Base-by-base conservation (phyloP, 257 asterid genomes). In the Eustoma russellianum region DNA sequence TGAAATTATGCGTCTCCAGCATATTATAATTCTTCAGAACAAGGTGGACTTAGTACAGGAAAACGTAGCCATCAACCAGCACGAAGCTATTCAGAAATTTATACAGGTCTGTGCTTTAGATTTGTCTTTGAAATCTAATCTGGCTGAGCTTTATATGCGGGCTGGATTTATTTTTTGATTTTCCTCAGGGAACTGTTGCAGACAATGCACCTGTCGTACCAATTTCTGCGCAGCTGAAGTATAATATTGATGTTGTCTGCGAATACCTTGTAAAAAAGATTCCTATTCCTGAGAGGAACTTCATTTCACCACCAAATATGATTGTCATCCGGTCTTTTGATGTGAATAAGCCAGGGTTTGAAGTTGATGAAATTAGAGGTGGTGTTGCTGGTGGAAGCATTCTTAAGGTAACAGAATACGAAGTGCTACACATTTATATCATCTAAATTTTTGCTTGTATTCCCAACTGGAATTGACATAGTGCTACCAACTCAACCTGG, bases 331-430 rank as follows among this genome's bases (percentile, higher is more conserved):
- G 98, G 65, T 92, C 98, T 48, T 92, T 92, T 61, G 98, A 92
- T 43, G 98, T 92, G 62, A 92, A 92, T 66, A 92, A 88, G 71
- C 98, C 98, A 59, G 98, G 98, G 13, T 92, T 80, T 60, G 98
- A 92, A 78, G 93, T 92, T 58, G 97, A 92, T 84, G 95, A 92
- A 11, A 85, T 92, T 44, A 77, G 61, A 73, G 98, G 98, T 68
- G 98, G 98, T 46, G 97, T 92, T 70, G 98, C 98, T 65, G 98
- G 98, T 72, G 98, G 98, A 45, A 88, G 97, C 65, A 92, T 92
- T 59, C 79, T 92, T 52, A 83, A 92, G 97, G 98, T 82, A 71
- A 46, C 52, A 57, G 17, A 41, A 28, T 9, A 17, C 28, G 30
- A 53, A 17, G 30, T 24, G 30, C 7, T 4, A 38, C 10, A 5